A percentile compares a stretch with the other conserved stretches of the same genome.
Evolutionary conservation across 2,329 filamentous ascomycete species (phyloP).

Genomic region (Fusarium sp.): DNA sequence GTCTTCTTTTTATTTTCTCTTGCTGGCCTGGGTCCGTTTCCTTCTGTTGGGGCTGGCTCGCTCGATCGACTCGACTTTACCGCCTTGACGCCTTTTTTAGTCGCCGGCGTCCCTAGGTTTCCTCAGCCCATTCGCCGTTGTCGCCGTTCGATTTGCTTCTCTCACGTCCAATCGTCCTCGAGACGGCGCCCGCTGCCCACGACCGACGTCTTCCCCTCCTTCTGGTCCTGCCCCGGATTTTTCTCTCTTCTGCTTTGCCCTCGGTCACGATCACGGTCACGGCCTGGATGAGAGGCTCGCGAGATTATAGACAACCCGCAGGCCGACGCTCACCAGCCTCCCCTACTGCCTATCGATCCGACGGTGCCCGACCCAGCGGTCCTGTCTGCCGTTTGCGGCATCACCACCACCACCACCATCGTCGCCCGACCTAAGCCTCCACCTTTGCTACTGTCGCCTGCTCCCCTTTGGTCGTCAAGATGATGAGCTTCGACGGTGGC

Average conservation of each 20-base stretch:
- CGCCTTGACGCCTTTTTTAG: constrained; percentile 8
- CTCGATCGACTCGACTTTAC: constrained; percentile 8
- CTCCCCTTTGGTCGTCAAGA: constrained; percentile 36
- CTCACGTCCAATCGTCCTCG: constrained; percentile 29
- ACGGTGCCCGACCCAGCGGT: constrained; percentile 26
- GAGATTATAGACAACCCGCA: constrained; percentile 15
- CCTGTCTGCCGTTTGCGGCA: constrained; percentile 20
- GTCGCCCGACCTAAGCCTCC: constrained; percentile 15
- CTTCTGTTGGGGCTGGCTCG: constrained; percentile 22
- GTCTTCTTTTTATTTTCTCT: background rate
- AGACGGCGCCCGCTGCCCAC: constrained; percentile 20
- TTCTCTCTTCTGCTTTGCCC: constrained; percentile 9
- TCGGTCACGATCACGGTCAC: constrained; percentile 22
- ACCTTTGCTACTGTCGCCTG: constrained; percentile 19
- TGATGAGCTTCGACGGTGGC: constrained; percentile 72
- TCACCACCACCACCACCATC: constrained; percentile 18
- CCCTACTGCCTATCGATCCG: constrained; percentile 16
- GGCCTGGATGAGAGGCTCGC: constrained; percentile 33
- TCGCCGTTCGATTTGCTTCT: constrained; percentile 28
- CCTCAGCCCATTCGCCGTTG: constrained; percentile 27
- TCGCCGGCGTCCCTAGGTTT: constrained; percentile 12
- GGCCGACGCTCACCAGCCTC: constrained; percentile 16
- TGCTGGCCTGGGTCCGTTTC: constrained; percentile 22
- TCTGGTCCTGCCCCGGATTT: constrained; percentile 1
- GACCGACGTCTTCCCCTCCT: constrained; percentile 11